Evolutionary conservation across 192 early-diverging fungal genomes (phyloP), one percentile per base, ranked within the genome.

Genomic region (Thoreauomyces humboldtii): DNA sequence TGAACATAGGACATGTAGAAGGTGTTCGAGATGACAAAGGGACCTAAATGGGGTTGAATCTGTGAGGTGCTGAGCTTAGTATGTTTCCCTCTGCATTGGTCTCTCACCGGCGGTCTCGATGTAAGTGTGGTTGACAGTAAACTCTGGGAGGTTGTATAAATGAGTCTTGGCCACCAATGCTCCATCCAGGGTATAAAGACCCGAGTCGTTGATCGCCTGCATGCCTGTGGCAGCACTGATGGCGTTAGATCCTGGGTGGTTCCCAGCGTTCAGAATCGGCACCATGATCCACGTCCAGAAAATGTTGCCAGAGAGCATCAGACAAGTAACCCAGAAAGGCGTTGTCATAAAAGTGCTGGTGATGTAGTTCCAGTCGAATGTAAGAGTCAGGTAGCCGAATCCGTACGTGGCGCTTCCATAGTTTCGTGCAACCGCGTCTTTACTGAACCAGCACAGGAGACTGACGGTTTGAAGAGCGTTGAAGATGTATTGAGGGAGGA

Each of bases 321-420:
- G 4, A n/a, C 2, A 11, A 14, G 31, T 17, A 21, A 14, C 55
- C 7, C 4, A 33, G 55, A 9, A 57, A 3, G 31, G 55, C 35
- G 24, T 33, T 2, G 32, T 15, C 9, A 57, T 3, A 5, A 33
- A 37, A 27, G 61, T 36, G 11, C 24, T 17, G 1, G 7, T 42
- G 4, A 74, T 21, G 21, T 63, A 45, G 32, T 67, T 67, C 77
- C 80, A 79, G 63, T 79, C 80, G 35, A 79, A 64, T 31, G 69
- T 69, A 37, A 79, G 42, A 2, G 70, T 74, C 15, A 74, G 34
- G 29, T 74, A 45, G 11, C 77, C 77, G 0, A 77, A 33, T 15
- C 80, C 77, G 65, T 65, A 56, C 11, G 72, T 59, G 7, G 65
- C 71, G 14, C 2, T 3, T 14, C 24, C 14, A 4, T 25, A 24